These are phyloP conservation scores for Mycena haematopus DNA, from an alignment of 768 basidiomycete genomes.

Conservation along the genomic window DNA sequence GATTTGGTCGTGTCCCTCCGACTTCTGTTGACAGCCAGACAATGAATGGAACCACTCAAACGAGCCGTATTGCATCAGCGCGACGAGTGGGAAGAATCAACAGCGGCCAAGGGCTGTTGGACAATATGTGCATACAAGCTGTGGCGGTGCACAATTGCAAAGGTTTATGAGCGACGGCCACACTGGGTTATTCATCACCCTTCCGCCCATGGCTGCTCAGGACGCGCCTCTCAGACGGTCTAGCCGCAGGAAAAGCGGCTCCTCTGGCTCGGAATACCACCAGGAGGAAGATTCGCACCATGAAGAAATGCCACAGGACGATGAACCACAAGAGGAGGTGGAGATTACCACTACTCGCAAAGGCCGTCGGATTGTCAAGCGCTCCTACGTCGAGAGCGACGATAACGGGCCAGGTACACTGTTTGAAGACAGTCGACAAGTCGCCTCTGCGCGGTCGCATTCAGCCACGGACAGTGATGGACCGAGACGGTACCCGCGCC, in stretches of 20 bases:
- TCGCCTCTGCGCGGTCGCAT: slow-evolving; percentile 11
- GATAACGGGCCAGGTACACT: slow-evolving; percentile 39
- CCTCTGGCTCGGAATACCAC: slow-evolving; percentile 58
- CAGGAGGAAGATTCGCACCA: slow-evolving; percentile 53
- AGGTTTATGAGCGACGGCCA: slow-evolving; percentile 21
- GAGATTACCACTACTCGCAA: slow-evolving; percentile 39
- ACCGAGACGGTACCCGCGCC: slow-evolving; percentile 29
- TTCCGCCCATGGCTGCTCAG: slow-evolving; percentile 17
- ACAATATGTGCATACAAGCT: not conserved
- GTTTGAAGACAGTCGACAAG: slow-evolving; percentile 34
- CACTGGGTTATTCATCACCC: slow-evolving; percentile 10
- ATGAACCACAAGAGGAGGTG: slow-evolving; percentile 35
- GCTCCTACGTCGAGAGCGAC: slow-evolving; percentile 55
- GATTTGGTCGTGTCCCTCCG: too few species aligned
- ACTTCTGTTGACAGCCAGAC: too few species aligned
- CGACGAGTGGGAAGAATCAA: slow-evolving; percentile 4
- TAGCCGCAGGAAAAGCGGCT: slow-evolving; percentile 38
- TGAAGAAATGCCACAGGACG: slow-evolving; percentile 39
- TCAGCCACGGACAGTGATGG: slow-evolving; percentile 32
- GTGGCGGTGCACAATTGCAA: slow-evolving; percentile 2
- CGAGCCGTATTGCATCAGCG: not conserved
- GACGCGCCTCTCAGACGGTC: slow-evolving; percentile 41
- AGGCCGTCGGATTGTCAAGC: slow-evolving; percentile 49
- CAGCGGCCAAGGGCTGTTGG: not conserved
- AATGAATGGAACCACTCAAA: too few species aligned